Base-by-base conservation (phyloP, 768 basidiomycete species). In the Macrocybe gigantea region DNA sequence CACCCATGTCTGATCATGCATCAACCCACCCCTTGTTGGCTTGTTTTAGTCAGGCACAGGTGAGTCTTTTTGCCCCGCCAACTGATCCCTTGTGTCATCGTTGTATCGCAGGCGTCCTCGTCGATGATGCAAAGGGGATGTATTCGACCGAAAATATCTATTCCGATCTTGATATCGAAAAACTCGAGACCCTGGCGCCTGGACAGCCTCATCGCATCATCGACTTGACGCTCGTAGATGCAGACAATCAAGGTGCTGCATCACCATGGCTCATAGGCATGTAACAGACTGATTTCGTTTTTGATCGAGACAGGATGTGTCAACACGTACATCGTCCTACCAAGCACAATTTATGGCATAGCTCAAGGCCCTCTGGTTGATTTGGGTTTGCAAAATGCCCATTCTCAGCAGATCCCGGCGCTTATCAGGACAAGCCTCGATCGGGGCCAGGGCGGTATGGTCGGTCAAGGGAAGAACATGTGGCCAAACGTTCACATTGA, bases 401-500 rank as follows among this genome's bases (percentile, higher is more conserved):
- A 73, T 45, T 79, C 79, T 1, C 68, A 73, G 29, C 77, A 78
- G 51, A 70, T 82, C 33, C 79, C 80, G 1, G 22, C 31, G 2
- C 57, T 79, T 11, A 67, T 79, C 33, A 57, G 64, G 34, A 65
- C 67, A 2, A 60, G 69, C 29, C 47, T 79, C 31, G 62, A 61
- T 22, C 63, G 79, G 33, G 69, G 71, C 9, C 71, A 71, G 33
- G 78, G 68, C 1, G 80, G 75, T 4, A 61, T 78, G 52, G 60
- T 82, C 7, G 80, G 80, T 1, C 56, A 67, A 42, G 80, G 81
- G 8, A 69, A 72, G 57, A 75, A 80, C 39, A 53, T 73, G 22
- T 82, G 79, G 79, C 68, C 70, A 1, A 66, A 79, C 50, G 75
- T 83, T 13, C 71, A 81, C 49, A 70, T 82, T 44, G 62, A 73